Evolutionary conservation across 768 basidiomycete genomes (phyloP), one percentile per base, ranked within the genome.

Genomic region (Dioszegia crocea): DNA sequence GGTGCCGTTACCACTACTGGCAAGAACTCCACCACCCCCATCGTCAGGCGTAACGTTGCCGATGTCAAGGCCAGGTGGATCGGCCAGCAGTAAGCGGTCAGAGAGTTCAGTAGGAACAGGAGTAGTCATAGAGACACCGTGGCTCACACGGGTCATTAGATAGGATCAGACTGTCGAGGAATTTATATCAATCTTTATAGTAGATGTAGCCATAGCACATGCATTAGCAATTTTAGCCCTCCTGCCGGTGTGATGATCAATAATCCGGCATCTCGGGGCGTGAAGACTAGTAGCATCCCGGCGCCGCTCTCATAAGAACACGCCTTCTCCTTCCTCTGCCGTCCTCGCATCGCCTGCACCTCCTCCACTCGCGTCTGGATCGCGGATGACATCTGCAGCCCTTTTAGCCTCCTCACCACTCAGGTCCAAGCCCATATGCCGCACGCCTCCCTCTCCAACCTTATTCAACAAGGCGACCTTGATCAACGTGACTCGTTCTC

Each of bases 401-500:
- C 27, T 23, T 11, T 29, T 39, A 21, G 3, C 4, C 36, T 23
- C 38, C 26, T 43, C 57, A 38, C n/a, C 40, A 8, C 41, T 56
- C 23, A 49, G 12, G 12, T 50, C 56, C 29, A 73, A 23, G 5
- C 68, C 68, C 45, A 67, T 67, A 61, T 73, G 71, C 45, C 57
- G 45, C 24, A 67, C 46, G 3, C 60, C 56, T 9, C 64, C 71
- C 43, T 62, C 56, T 1, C 71, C 71, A 11, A 73, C 46, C 45
- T 70, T 73, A 29, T 73, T 66, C 45, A 61, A 9, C 52, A 73
- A 43, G 1, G 66, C 71, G 27, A 69, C 19, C 27, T 61, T 62
- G 30, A 73, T 66, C 3, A 73, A 26, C 9, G 64, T 59, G 41
- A 73, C 67, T 10, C 71, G 61, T 56, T 73, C 71, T 8, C 36